Evolutionary conservation across 2,329 filamentous ascomycete genomes (phyloP).

Genomic region (Ophiostoma fasciatum): DNA sequence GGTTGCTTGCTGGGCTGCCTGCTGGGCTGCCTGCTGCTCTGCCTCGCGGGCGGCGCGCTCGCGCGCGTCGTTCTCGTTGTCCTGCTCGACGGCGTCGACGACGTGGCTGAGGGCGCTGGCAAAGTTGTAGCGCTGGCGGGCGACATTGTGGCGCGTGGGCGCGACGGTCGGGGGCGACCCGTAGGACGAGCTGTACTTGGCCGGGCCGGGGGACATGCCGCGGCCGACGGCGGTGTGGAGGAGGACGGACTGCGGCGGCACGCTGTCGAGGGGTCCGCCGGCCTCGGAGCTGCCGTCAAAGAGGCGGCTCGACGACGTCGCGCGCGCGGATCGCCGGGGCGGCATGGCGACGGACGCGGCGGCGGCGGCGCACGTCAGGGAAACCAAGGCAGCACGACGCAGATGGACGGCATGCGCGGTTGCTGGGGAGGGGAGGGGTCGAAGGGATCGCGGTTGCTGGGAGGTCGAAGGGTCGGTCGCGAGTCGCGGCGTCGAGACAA

Average conservation of each 20-base stretch:
- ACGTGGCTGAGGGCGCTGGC: constrained; percentile 11
- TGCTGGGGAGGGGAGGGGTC: too few species aligned
- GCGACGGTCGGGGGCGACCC: constrained; percentile 12
- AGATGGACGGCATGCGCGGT: too few species aligned
- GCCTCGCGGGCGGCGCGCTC: constrained; percentile 9
- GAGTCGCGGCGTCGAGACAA: too few species aligned
- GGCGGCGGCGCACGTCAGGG: too few species aligned
- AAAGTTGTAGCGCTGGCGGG: constrained; percentile 12
- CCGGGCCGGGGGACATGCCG: constrained; percentile 13
- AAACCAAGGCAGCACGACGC: too few species aligned
- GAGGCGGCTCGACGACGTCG: constrained; percentile 8
- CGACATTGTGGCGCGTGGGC: constrained; percentile 11
- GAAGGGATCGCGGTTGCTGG: too few species aligned
- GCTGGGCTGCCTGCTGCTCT: constrained; percentile 6
- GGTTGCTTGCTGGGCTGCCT: too few species aligned
- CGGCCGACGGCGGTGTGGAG: constrained; percentile 7
- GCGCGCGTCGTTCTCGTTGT: constrained; percentile 11
- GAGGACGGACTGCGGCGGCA: constrained; percentile 2
- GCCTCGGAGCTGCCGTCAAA: constrained; percentile 12
- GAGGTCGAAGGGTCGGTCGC: too few species aligned
- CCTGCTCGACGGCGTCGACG: constrained; percentile 11
- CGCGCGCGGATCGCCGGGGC: constrained; percentile 9
- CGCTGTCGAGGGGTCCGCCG: constrained; percentile 8
- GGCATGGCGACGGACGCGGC: constrained; percentile 7
- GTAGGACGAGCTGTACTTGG: constrained; percentile 14